Percentiles rank a stretch among this genome's conserved stretches.
phyloP scores from a whole-genome alignment of 345 rosid genomes.

The Garcia nutans region DNA sequence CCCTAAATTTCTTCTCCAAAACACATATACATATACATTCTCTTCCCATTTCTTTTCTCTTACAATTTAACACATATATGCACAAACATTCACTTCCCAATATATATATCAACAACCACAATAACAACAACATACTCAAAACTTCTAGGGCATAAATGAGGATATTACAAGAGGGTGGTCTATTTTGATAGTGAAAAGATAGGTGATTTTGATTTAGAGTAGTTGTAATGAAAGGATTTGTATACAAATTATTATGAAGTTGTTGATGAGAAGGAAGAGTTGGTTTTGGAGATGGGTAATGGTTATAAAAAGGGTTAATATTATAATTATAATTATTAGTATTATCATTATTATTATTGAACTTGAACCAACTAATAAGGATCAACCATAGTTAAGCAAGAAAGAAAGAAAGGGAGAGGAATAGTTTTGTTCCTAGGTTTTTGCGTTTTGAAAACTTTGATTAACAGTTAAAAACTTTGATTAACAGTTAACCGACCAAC shows the following conservation, averaged over 20 bases:
- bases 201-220: constrained; percentile 17
- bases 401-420: constrained; percentile 17
- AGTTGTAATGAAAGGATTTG: constrained; percentile 4
- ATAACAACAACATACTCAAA: too few relatives aligned
- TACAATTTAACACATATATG: too few relatives aligned
- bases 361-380: constrained; percentile 60
- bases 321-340: too few relatives aligned
- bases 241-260: constrained; percentile 14
- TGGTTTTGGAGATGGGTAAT: constrained; percentile 15
- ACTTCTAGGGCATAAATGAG: too few relatives aligned
- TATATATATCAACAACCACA: too few relatives aligned
- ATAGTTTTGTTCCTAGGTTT: constrained; percentile 43
- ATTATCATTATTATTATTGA: constrained; percentile 20
- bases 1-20: too few relatives aligned
- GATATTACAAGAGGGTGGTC: too few relatives aligned
- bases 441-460: constrained; percentile 12
- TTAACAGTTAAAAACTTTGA: too few relatives aligned
- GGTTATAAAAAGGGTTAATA: constrained; percentile 34
- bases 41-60: too few relatives aligned
- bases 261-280: constrained; percentile 16
- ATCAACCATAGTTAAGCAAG: constrained; percentile 60
- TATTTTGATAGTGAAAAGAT: constrained; percentile 27
- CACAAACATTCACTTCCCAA: too few relatives aligned
- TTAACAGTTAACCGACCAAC: too few relatives aligned
- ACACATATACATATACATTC: too few relatives aligned